phyloP scores from a whole-genome alignment of 768 basidiomycete species.

The Strobilomyces confusus region DNA sequence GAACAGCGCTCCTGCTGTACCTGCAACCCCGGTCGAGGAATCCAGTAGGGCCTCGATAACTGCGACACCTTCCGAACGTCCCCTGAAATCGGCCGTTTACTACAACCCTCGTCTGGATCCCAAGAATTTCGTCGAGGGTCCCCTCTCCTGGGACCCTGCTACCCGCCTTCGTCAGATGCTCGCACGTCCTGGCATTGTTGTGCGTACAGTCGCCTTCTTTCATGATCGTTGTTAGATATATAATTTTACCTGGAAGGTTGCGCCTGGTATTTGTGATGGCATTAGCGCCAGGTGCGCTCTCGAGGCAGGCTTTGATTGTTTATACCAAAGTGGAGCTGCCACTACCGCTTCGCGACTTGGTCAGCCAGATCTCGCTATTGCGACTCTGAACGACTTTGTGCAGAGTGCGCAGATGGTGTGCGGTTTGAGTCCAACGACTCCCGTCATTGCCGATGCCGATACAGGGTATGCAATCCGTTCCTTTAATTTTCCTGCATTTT shows the following conservation, averaged over 20 bases:
- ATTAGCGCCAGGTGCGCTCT: conserved; percentile 78
- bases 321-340: conserved; percentile 80
- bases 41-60: background rate
- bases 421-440: conserved; percentile 56
- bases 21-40: conserved; percentile 6
- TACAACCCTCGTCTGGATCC: conserved; percentile 69
- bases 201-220: conserved; percentile 32
- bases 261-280: conserved; percentile 77
- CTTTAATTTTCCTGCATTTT: background rate
- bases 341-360: conserved; percentile 78
- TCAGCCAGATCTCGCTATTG: conserved; percentile 75
- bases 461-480: conserved; percentile 48
- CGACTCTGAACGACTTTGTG: conserved; percentile 74
- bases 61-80: conserved; percentile 4
- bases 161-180: conserved; percentile 71
- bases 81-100: conserved; percentile 36
- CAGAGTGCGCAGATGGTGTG: conserved; percentile 69
- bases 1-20: background rate
- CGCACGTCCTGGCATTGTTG: conserved; percentile 71
- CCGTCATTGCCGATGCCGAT: conserved; percentile 78
- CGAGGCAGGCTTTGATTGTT: conserved; percentile 72
- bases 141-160: conserved; percentile 62
- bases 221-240: background rate
- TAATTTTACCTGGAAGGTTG: conserved; percentile 41
- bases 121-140: conserved; percentile 63